Conservation (phyloP, 2,329 filamentous ascomycete species). For the Bipolaris bicolor region DNA sequence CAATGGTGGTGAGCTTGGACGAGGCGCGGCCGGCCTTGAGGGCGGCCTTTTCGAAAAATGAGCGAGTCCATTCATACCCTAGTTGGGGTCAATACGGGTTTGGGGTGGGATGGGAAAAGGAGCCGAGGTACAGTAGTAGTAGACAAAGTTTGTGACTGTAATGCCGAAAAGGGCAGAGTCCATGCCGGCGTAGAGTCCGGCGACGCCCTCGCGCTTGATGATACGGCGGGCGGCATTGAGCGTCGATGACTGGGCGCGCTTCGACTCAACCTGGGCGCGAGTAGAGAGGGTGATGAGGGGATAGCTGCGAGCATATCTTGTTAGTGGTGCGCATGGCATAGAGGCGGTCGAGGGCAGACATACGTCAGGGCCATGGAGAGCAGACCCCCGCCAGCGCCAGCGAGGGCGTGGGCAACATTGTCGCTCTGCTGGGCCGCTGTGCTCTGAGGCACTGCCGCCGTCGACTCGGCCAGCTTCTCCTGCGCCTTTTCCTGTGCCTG, state of each 20-base stretch:
- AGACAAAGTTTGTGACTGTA: conserved; percentile 98
- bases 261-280: conserved; percentile 95
- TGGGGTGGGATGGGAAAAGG: neutral
- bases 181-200: conserved; percentile 89
- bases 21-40: conserved; percentile 72
- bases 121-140: conserved; percentile 82
- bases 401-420: conserved; percentile 94
- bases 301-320: conserved; percentile 65
- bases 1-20: conserved; percentile 85
- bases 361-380: conserved; percentile 96
- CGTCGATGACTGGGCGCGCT: conserved; percentile 84
- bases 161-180: conserved; percentile 97
- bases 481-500: conserved; percentile 39
- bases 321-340: conserved; percentile 11
- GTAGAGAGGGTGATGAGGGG: conserved; percentile 97
- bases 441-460: conserved; percentile 56
- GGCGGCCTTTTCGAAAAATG: conserved; percentile 82
- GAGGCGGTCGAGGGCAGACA: conserved; percentile 26
- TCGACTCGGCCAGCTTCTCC: conserved; percentile 46
- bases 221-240: conserved; percentile 83
- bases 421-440: conserved; percentile 82
- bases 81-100: conserved; percentile 10
- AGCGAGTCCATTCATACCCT: conserved; percentile 94
- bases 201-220: conserved; percentile 86
- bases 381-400: conserved; percentile 90